Percentiles rank a stretch among this genome's conserved stretches.
These are phyloP conservation scores for Zymoseptoria crescenta DNA, from an alignment of 2,329 filamentous ascomycete genomes.

Conservation along the genomic window DNA sequence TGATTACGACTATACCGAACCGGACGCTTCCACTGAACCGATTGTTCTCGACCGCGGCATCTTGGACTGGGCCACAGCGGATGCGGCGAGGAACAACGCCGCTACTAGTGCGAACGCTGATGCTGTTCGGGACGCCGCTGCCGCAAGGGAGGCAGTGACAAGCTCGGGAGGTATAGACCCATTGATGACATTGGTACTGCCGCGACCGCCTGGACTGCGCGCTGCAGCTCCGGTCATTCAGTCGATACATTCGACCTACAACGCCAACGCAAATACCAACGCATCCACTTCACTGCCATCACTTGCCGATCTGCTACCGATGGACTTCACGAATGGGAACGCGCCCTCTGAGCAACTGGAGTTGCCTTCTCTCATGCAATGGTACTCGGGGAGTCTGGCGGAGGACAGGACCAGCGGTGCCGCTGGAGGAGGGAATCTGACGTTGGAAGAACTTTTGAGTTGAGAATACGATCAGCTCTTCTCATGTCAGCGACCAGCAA, in stretches of 20 bases:
- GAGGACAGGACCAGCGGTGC: neutral
- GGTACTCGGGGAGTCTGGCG: neutral
- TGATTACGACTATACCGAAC: slow-evolving; percentile 18
- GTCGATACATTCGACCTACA: neutral
- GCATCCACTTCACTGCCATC: slow-evolving; percentile 3
- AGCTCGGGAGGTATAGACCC: slow-evolving; percentile 18
- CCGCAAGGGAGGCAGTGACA: neutral
- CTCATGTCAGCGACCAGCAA: neutral
- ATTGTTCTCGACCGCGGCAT: slow-evolving; percentile 30
- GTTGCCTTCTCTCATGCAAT: slow-evolving; percentile 23
- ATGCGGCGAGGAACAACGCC: slow-evolving; percentile 2
- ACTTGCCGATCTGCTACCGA: slow-evolving; percentile 6
- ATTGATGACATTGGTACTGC: slow-evolving; percentile 20
- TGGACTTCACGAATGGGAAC: slow-evolving; percentile 1
- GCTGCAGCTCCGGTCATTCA: neutral
- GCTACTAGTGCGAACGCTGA: slow-evolving; percentile 4
- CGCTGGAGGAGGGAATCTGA: neutral
- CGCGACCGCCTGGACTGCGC: slow-evolving; percentile 8
- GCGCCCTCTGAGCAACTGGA: slow-evolving; percentile 20
- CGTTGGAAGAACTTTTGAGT: neutral
- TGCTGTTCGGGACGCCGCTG: neutral
- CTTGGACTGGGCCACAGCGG: slow-evolving; percentile 25
- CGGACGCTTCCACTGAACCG: slow-evolving; percentile 18
- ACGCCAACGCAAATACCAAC: neutral
- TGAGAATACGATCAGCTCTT: neutral